Base-by-base conservation (phyloP, 1,139 yeast species). In the Taphrina populina region DNA sequence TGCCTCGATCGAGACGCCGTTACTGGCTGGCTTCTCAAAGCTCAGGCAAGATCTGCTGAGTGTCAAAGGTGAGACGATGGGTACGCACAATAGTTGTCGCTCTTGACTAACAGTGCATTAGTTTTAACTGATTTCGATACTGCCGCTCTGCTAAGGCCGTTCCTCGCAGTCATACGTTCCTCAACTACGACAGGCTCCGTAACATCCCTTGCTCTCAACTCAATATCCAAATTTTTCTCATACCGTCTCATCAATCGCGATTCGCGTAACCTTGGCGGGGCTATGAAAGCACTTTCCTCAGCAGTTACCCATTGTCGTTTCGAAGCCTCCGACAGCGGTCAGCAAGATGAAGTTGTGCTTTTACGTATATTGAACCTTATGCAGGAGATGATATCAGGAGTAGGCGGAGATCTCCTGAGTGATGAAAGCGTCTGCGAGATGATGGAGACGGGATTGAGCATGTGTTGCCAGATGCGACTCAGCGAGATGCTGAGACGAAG, bases 271-370 rank as follows among this genome's bases (percentile, higher is more conserved):
- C 76, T 87, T 36, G 64, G 64, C 17, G 59, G 62, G 64, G 80
- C 70, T 56, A 70, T 84, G 62, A 74, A 81, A 11, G 84, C 82
- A 64, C 74, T 83, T 57, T 78, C 84, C 17, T 78, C 86, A 15
- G 84, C 96, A 0, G 76, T 94, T 58, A 87, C 97, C 0, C 96
- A 88, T 66, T 92, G 98, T 69, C 80, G 96, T 34, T 94, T 92
- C 67, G 97, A 92, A 71, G 96, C 96, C 1, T 86, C 95, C 0
- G 96, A 90, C 66, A 95, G 88, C 67, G 80, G 84, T 39, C 84
- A 90, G 37, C 84, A 90, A 37, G 98, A 94, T 70, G 98, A 94
- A 66, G 87, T 95, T 0, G 94, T 94, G 3, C 73, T 94, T 54
- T 75, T 90, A 54, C 87, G 87, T 65, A 95, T 94, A 21, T 77